Evolutionary conservation across 306 rosid genomes (phyloP), one percentile per base, ranked within the genome.

Genomic region (Malus asiatica): DNA sequence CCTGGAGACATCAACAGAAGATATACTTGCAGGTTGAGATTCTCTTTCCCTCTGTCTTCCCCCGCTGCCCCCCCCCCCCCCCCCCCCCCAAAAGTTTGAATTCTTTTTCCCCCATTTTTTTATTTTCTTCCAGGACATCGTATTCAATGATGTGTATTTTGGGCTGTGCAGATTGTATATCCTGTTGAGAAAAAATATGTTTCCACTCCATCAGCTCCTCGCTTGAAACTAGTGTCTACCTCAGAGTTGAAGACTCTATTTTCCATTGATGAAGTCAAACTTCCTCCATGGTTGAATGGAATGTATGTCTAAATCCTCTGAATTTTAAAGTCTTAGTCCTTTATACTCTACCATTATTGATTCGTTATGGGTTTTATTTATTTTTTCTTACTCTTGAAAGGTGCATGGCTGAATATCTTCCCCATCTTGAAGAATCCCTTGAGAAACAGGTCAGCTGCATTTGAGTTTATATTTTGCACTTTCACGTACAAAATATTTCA

Each of bases 361-460:
- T 6, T 53, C 74, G 61, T 67, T 73, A 71, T 27, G 20, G 32
- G 3, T 14, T 8, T 73, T 6, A 74, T 67, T 64, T 35, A 0
- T 71, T 45, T 76, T 75, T 74, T 78, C 70, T 69, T 67, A 42
- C 76, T 78, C 68, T 30, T 65, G 40, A 69, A 23, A 92, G 99
- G 99, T 96, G 99, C 85, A 84, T 93, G 91, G 99, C 97, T 53
- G 95, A 96, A 87, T 96, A 90, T 81, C 96, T 96, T 69, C 95
- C 89, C 33, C 90, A 91, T 82, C 82, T 96, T 27, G 99, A 96
- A 87, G 98, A 96, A 87, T 81, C 84, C 79, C 92, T 96, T 69
- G 90, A 77, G 87, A 90, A 90, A 84, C 98, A 96, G 98, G 99
- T 96, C 68, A 71, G 89, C 79, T 75, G 23, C 30, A 65, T 63